Conservation (phyloP, 2,329 filamentous ascomycete species). For the Penicillium crustosum region DNA sequence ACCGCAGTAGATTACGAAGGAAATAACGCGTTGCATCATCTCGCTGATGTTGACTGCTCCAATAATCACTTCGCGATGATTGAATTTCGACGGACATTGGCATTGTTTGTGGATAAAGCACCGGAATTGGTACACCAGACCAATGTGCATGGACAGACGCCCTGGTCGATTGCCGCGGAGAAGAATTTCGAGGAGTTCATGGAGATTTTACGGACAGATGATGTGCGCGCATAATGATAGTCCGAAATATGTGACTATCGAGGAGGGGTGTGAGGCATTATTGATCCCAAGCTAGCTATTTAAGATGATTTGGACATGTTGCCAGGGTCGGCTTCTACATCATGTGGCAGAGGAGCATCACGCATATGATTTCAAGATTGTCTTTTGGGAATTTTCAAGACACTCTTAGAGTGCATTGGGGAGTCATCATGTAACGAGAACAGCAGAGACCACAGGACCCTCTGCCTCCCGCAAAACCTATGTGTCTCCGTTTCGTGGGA, state of each 20-base stretch:
- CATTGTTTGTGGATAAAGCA: slow-evolving; percentile 5
- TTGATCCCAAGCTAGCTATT: background rate
- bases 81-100: background rate
- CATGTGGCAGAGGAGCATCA: no score
- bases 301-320: background rate
- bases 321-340: no score
- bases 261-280: background rate
- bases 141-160: slow-evolving; percentile 1
- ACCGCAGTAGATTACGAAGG: background rate
- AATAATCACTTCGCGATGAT: background rate
- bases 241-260: no score
- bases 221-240: background rate
- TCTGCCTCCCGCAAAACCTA: background rate
- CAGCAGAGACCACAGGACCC: background rate
- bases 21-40: slow-evolving; percentile 8
- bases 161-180: background rate
- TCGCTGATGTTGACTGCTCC: background rate
- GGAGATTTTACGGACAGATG: background rate
- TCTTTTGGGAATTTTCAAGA: no score
- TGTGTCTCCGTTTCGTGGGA: background rate
- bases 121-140: slow-evolving; percentile 1
- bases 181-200: background rate
- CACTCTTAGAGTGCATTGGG: no score
- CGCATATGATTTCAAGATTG: no score
- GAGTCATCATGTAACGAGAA: background rate